A percentile compares a stretch with the other conserved stretches of the same genome.
Conservation (phyloP, 2,329 filamentous ascomycete species). For the Teratosphaeria nubilosa region DNA sequence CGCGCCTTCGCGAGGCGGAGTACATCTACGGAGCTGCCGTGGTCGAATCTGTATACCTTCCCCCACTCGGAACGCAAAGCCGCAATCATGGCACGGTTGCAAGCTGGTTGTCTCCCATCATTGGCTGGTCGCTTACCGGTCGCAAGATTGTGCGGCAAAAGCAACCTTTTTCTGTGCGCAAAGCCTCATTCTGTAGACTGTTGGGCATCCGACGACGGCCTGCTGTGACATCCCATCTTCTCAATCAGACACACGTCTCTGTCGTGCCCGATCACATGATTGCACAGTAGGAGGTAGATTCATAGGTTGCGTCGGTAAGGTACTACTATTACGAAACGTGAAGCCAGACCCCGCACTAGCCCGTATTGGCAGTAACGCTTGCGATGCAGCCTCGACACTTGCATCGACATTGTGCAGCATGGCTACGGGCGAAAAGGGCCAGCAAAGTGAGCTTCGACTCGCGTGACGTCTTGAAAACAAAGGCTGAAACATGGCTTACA, state of each 20-base stretch:
- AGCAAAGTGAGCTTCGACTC: constrained; percentile 14
- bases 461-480: neutral
- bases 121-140: neutral
- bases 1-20: neutral
- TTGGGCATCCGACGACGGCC: too few relatives aligned
- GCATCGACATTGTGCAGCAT: constrained; percentile 2
- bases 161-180: neutral
- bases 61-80: neutral
- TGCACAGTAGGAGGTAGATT: too few relatives aligned
- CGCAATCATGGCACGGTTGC: neutral
- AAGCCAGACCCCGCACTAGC: neutral
- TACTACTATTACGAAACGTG: too few relatives aligned
- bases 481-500: constrained; percentile 16
- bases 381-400: neutral
- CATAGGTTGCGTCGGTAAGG: too few relatives aligned
- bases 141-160: neutral
- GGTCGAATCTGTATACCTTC: neutral
- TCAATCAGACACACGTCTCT: too few relatives aligned
- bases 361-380: neutral
- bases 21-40: neutral
- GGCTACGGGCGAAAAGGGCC: constrained; percentile 11
- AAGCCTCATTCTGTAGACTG: neutral
- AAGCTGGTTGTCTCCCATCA: neutral
- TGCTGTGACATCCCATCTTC: neutral
- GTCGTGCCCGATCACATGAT: too few relatives aligned